Base-by-base conservation (phyloP, 2,329 filamentous ascomycete species). In the Thelonectria rubi region DNA sequence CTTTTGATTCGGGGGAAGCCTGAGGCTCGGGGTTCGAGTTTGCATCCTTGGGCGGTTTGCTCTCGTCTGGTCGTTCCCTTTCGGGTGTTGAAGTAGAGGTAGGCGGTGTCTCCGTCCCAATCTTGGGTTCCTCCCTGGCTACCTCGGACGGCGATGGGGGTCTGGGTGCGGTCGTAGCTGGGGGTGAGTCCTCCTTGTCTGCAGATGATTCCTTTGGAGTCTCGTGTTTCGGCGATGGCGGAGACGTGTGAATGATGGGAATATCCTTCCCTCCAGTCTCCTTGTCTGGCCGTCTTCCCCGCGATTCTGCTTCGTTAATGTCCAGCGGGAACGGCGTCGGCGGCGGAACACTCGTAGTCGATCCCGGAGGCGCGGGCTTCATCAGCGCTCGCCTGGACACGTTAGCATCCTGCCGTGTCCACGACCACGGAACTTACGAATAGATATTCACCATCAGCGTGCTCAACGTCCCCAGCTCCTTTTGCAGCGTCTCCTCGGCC, bases 391-490 rank as follows among this genome's bases (percentile, higher is more conserved):
- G 71, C 4, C 74, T 76, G 1, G 3, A 2, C 0, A 1, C 3
- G 1, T 71, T 12, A 71, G 65, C 14, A 47, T 5, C 5, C 1
- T 1, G 14, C 51, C 34, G 55, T 26, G 24, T 21, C 1, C 1
- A 1, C 4, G 4, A 0, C 7, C 9, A 3, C 2, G 10, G 5
- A 5, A 73, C 73, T 55, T 47, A 75, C 74, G 74, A 73, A 65
- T 76, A 75, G 3, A 76, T 70, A 10, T 74, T 75, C 3, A 73
- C 68, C 74, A 76, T 75, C 1, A 75, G 58, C 21, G 65, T 73
- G 21, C 70, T 73, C 0, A 76, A 56, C 11, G 55, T 60, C 0
- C 62, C 65, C 18, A 76, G 24, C 43, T 76, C 71, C 46, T 68
- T 72, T 45, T 76, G 70, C 21, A 76, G 60, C 0, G 73, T 69